Conservation (phyloP, 2,329 filamentous ascomycete species). For the Aspergillus carbonarius region DNA sequence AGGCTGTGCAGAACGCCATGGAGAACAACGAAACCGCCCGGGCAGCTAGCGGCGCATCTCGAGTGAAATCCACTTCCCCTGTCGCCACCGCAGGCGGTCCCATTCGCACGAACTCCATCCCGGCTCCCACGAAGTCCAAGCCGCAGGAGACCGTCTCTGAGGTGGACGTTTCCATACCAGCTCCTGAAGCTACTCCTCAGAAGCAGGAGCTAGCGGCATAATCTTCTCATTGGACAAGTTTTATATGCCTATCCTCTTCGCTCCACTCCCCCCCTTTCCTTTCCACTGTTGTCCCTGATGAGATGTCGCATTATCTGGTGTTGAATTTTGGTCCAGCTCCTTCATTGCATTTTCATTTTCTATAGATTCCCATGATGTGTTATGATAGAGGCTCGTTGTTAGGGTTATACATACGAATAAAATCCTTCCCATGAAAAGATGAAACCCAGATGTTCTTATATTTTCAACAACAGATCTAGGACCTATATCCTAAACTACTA, state of each 20-base stretch:
- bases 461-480: too few relatives aligned
- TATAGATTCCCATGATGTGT: constrained; percentile 17
- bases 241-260: not conserved
- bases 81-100: constrained; percentile 29
- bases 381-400: not conserved
- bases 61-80: constrained; percentile 26
- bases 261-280: not conserved
- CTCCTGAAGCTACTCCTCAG: constrained; percentile 19
- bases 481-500: too few relatives aligned
- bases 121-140: constrained; percentile 24
- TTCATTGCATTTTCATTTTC: not conserved
- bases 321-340: constrained; percentile 5
- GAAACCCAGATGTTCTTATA: too few relatives aligned
- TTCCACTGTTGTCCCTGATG: not conserved
- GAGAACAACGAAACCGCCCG: constrained; percentile 37
- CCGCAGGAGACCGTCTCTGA: constrained; percentile 22
- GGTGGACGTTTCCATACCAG: constrained; percentile 22
- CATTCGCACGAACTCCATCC: constrained; percentile 35
- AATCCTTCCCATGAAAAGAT: too few relatives aligned
- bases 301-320: constrained; percentile 13
- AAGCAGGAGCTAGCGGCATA: constrained; percentile 25
- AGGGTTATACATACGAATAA: not conserved
- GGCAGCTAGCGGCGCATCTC: constrained; percentile 31
- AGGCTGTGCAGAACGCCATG: constrained; percentile 35
- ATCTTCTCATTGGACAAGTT: not conserved